phyloP scores from a whole-genome alignment of 164 flowering plant species.

The Liriodendron chinense region DNA sequence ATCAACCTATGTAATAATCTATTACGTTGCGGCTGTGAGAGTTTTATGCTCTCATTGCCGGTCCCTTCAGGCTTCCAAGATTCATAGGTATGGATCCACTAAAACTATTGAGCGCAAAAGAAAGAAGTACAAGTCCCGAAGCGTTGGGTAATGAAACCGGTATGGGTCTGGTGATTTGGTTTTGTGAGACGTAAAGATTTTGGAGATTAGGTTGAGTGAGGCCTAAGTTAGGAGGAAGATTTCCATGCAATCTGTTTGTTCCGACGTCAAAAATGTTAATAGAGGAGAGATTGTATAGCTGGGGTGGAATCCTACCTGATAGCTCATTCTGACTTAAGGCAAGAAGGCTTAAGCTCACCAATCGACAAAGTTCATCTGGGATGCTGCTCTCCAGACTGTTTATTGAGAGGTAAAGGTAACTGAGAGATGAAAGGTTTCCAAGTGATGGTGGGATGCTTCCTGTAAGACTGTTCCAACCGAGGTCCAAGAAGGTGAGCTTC shows the following conservation, averaged over 20 bases:
- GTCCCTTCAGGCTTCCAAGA: background rate
- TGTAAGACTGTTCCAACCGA: too few relatives aligned
- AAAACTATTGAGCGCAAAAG: slow-evolving; percentile 29
- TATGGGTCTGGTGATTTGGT: slow-evolving; percentile 39
- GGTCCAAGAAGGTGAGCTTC: too few relatives aligned
- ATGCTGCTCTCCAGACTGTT: too few relatives aligned
- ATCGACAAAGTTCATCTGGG: too few relatives aligned
- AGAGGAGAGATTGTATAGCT: background rate
- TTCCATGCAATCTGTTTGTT: slow-evolving; percentile 23
- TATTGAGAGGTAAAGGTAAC: too few relatives aligned
- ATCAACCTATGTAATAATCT: too few relatives aligned
- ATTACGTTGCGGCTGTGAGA: too few relatives aligned
- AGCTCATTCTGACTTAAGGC: background rate
- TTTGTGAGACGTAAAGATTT: slow-evolving; percentile 20
- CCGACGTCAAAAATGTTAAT: background rate
- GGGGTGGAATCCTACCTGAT: background rate
- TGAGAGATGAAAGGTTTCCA: too few relatives aligned
- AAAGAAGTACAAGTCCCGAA: slow-evolving; percentile 26
- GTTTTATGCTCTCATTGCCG: too few relatives aligned
- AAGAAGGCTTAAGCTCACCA: too few relatives aligned
- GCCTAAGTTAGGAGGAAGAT: slow-evolving; percentile 14
- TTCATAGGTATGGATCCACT: slow-evolving; percentile 1
- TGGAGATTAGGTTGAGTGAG: slow-evolving; percentile 30
- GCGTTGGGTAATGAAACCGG: slow-evolving; percentile 44
- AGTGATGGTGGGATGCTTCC: too few relatives aligned